These are phyloP conservation scores for Verticillium dahliae DNA, from an alignment of 2,329 filamentous ascomycete genomes.

Conservation along the genomic window DNA sequence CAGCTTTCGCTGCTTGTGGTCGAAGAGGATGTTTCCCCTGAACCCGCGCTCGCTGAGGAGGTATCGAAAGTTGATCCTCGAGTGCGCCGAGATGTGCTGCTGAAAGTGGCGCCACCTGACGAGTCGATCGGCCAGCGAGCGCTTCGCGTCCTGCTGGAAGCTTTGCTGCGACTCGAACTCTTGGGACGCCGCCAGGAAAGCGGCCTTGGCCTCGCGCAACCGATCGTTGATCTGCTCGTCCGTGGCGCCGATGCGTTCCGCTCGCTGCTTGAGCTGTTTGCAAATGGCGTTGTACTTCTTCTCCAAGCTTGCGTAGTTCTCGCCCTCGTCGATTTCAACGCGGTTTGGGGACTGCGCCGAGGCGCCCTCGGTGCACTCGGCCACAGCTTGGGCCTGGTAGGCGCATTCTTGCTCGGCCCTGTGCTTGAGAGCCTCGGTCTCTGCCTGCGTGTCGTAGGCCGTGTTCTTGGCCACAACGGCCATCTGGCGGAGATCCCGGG, in stretches of 20 bases:
- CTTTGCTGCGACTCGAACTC: constrained; percentile 33
- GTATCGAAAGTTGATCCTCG: constrained; percentile 80
- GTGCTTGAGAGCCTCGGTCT: constrained; percentile 37
- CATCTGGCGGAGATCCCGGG: constrained; percentile 41
- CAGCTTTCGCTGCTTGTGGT: constrained; percentile 68
- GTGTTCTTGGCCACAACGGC: constrained; percentile 57
- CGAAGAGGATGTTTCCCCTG: constrained; percentile 70
- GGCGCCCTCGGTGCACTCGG: constrained; percentile 50
- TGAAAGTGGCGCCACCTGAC: constrained; percentile 77
- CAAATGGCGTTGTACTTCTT: constrained; percentile 47
- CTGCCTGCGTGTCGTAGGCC: constrained; percentile 44
- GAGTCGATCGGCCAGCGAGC: constrained; percentile 62
- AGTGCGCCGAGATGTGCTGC: constrained; percentile 75
- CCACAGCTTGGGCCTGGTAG: constrained; percentile 38
- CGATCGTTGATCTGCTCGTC: constrained; percentile 57
- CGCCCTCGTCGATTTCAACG: constrained; percentile 56
- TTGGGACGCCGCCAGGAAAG: constrained; percentile 30
- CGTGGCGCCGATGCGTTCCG: constrained; percentile 52
- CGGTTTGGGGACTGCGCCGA: constrained; percentile 44
- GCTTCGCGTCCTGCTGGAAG: constrained; percentile 38
- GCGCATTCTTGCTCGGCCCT: constrained; percentile 40
- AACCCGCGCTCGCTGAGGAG: constrained; percentile 86
- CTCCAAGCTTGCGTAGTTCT: constrained; percentile 52
- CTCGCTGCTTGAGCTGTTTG: constrained; percentile 51
- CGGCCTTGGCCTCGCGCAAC: constrained; percentile 30